These are phyloP conservation scores for Claviceps citrina DNA, from an alignment of 2,329 filamentous ascomycete species.

Conservation along the genomic window DNA sequence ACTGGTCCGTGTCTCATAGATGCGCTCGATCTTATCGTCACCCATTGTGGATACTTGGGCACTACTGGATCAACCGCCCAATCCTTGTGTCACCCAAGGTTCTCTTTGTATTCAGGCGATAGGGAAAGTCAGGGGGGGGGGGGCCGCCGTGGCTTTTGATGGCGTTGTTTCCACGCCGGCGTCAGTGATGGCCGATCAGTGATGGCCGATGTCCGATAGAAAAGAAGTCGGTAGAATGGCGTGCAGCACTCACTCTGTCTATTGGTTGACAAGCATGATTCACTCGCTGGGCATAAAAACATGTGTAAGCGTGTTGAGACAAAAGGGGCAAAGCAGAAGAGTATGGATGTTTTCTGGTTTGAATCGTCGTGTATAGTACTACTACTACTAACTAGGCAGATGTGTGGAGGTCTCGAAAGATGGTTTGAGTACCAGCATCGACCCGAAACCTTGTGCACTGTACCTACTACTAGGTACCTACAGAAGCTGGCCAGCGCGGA, in stretches of 20 bases:
- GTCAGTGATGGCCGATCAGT: too few species aligned
- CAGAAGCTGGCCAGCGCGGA: conserved; percentile 32
- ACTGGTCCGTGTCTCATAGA: conserved; percentile 2
- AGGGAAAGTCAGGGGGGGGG: too few species aligned
- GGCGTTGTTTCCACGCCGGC: too few species aligned
- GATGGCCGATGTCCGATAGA: too few species aligned
- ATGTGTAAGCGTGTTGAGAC: too few species aligned
- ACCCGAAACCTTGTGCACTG: neutral
- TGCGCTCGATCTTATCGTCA: neutral
- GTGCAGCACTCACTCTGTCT: too few species aligned
- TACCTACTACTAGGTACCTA: too few species aligned
- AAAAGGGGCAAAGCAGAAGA: neutral
- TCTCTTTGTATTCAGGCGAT: neutral
- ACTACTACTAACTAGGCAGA: too few species aligned
- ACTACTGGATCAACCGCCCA: neutral
- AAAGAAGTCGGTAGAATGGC: too few species aligned
- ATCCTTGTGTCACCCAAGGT: neutral
- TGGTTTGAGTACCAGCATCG: neutral
- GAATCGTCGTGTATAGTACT: neutral
- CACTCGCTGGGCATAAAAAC: too few species aligned
- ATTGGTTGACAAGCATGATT: too few species aligned
- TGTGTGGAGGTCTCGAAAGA: neutral
- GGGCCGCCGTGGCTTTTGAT: too few species aligned
- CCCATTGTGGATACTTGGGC: conserved; percentile 1
- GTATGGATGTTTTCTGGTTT: neutral